These are phyloP conservation scores for Hypoxylon sp. DNA, from an alignment of 2,329 filamentous ascomycete species.

Conservation along the genomic window DNA sequence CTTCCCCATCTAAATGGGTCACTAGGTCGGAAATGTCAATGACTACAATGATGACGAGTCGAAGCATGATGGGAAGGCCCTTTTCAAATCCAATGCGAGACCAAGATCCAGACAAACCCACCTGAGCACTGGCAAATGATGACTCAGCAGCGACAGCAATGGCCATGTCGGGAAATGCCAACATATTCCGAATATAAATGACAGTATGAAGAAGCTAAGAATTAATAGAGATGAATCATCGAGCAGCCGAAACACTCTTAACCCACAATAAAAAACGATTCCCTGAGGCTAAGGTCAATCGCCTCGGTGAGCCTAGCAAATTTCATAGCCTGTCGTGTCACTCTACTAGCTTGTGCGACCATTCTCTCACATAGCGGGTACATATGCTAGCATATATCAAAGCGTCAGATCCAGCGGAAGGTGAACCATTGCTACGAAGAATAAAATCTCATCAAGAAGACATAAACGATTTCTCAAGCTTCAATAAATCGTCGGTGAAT, in stretches of 20 bases:
- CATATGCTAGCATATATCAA: no score
- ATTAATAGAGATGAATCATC: background rate
- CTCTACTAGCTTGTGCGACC: background rate
- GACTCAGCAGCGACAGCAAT: background rate
- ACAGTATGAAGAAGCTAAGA: background rate
- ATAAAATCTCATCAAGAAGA: no score
- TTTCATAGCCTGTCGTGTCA: background rate
- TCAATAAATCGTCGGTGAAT: no score
- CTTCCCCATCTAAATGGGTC: background rate
- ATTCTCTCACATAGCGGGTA: background rate
- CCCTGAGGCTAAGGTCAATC: background rate
- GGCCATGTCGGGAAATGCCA: background rate
- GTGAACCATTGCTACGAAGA: no score
- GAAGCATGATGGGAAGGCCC: background rate
- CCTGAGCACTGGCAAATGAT: background rate
- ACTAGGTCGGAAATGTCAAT: background rate
- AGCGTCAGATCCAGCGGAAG: no score
- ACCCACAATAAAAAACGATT: background rate
- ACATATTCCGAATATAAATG: background rate
- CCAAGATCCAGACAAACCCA: background rate
- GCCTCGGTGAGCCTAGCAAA: background rate
- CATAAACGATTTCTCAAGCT: no score
- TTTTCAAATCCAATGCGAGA: background rate
- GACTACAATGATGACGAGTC: background rate
- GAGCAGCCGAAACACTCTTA: background rate